A percentile compares a stretch with the other conserved stretches of the same genome.
These are phyloP conservation scores for Ascochyta koolunga DNA, from an alignment of 2,329 filamentous ascomycete species.

Conservation along the genomic window DNA sequence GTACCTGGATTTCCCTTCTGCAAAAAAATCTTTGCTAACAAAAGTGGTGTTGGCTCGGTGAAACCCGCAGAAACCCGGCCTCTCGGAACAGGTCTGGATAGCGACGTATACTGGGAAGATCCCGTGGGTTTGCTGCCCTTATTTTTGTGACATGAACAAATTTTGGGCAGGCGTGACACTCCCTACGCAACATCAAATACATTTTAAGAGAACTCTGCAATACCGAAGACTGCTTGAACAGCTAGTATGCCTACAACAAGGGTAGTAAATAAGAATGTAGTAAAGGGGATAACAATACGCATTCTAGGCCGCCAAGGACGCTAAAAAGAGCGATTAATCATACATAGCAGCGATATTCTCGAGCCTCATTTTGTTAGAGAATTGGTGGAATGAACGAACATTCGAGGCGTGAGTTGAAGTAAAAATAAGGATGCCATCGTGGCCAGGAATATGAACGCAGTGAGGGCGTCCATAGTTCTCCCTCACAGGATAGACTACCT, in stretches of 20 bases:
- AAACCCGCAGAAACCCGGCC: too few relatives aligned
- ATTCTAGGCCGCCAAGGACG: constrained; percentile 41
- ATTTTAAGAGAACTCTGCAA: constrained; percentile 44
- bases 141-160: too few relatives aligned
- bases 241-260: constrained; percentile 38
- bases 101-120: too few relatives aligned
- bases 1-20: too few relatives aligned
- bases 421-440: background rate
- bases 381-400: constrained; percentile 29
- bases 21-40: too few relatives aligned
- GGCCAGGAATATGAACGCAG: constrained; percentile 2
- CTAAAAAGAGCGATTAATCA: constrained; percentile 48
- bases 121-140: too few relatives aligned
- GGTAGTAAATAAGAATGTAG: constrained; percentile 18
- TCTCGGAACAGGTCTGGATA: too few relatives aligned
- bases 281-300: constrained; percentile 41
- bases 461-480: background rate
- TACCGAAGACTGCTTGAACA: constrained; percentile 39
- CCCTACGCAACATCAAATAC: constrained; percentile 43
- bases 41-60: too few relatives aligned
- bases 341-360: constrained; percentile 49
- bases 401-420: background rate
- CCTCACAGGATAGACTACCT: too few relatives aligned
- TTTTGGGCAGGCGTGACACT: constrained; percentile 11
- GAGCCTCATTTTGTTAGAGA: constrained; percentile 35